Conservation (phyloP, 371 early-diverging fungal species). For the Nematocida ironsii region DNA sequence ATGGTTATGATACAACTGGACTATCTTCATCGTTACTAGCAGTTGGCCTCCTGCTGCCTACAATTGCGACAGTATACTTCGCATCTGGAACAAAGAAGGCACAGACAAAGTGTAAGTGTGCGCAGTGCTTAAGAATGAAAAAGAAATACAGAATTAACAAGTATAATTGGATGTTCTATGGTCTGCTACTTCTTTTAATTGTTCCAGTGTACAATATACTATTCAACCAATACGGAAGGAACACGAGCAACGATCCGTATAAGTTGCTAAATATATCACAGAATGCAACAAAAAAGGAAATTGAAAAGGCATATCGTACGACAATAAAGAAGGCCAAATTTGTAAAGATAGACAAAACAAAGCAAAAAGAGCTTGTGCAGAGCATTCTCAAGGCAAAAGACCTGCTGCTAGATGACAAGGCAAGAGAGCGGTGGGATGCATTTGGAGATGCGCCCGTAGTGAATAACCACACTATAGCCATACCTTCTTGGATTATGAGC, state of each 20-base stretch:
- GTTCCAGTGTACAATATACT: slow-evolving; percentile 31
- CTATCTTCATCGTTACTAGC: slow-evolving; percentile 46
- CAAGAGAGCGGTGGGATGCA: slow-evolving; percentile 59
- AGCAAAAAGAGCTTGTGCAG: slow-evolving; percentile 53
- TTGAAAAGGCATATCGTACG: slow-evolving; percentile 29
- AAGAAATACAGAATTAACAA: slow-evolving; percentile 5
- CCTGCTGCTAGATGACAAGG: slow-evolving; percentile 57
- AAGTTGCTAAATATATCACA: slow-evolving; percentile 18
- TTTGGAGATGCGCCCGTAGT: slow-evolving; percentile 52
- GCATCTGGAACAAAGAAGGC: neutral
- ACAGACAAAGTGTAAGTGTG: neutral
- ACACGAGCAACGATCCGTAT: slow-evolving; percentile 19
- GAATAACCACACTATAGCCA: slow-evolving; percentile 65
- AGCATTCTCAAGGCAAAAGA: slow-evolving; percentile 59
- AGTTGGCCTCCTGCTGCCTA: slow-evolving; percentile 25
- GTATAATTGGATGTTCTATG: slow-evolving; percentile 9
- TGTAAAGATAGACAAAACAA: slow-evolving; percentile 13
- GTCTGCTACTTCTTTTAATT: neutral
- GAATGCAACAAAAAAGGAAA: slow-evolving; percentile 4
- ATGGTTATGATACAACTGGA: slow-evolving; percentile 46
- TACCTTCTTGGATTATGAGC: slow-evolving; percentile 65
- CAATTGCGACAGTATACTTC: neutral
- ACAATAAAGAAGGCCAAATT: slow-evolving; percentile 26
- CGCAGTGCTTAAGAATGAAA: neutral
- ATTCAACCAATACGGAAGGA: slow-evolving; percentile 9